These are phyloP conservation scores for Huntiella decipiens DNA, from an alignment of 2,329 filamentous ascomycete genomes.

Conservation along the genomic window DNA sequence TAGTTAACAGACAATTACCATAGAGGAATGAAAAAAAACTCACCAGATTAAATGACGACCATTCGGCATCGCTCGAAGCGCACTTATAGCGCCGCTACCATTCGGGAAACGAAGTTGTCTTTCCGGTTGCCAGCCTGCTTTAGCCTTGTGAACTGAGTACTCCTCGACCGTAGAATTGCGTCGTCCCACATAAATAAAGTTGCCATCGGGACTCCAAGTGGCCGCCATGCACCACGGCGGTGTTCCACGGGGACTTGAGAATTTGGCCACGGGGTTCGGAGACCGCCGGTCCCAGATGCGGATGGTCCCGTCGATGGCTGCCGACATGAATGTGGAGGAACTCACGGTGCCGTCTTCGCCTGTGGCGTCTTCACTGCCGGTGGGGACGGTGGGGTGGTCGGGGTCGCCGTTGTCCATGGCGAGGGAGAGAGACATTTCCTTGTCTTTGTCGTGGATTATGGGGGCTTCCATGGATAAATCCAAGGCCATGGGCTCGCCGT, in stretches of 20 bases:
- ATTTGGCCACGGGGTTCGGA: conserved; percentile 57
- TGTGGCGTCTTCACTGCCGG: conserved; percentile 7
- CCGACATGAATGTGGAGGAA: conserved; percentile 69
- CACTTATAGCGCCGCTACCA: conserved; percentile 77
- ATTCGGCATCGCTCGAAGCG: conserved; percentile 79
- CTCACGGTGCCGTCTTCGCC: conserved; percentile 32
- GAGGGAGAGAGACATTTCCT: not conserved
- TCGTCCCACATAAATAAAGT: conserved; percentile 81
- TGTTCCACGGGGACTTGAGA: conserved; percentile 52
- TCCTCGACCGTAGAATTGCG: conserved; percentile 90
- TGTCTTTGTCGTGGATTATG: not conserved
- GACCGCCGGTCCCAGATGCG: conserved; percentile 85
- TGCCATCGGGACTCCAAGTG: conserved; percentile 90
- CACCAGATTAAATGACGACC: conserved; percentile 72
- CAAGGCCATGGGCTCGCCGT: conserved; percentile 1
- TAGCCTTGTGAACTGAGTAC: conserved; percentile 64
- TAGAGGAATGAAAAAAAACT: conserved; percentile 11
- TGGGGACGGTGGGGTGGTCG: not conserved
- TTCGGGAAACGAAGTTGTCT: conserved; percentile 72
- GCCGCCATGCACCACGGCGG: conserved; percentile 97
- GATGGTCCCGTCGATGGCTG: conserved; percentile 70
- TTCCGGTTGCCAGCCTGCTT: conserved; percentile 48
- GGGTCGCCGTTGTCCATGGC: conserved; percentile 1
- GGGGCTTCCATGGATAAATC: not conserved
- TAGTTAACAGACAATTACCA: not conserved